Percentiles rank a stretch among this genome's conserved stretches.
These are phyloP conservation scores for Antrodiella citrinella DNA, from an alignment of 768 basidiomycete genomes.

Conservation along the genomic window DNA sequence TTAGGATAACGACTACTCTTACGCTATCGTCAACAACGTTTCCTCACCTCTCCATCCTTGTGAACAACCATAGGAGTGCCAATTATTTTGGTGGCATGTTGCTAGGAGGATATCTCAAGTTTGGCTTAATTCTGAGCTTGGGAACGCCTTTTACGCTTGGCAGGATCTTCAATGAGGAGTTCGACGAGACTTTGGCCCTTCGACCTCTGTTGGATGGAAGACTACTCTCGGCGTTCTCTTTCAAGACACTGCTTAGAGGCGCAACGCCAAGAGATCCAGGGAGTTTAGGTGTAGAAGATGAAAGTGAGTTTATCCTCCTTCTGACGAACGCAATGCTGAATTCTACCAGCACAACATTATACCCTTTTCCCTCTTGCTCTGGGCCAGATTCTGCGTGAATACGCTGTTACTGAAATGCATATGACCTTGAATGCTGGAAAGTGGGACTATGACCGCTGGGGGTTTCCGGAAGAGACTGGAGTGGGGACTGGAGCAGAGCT, in stretches of 20 bases:
- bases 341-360: slow-evolving; percentile 82
- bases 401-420: slow-evolving; percentile 82
- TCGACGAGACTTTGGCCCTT: slow-evolving; percentile 46
- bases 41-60: no score
- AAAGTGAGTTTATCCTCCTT: slow-evolving; percentile 27
- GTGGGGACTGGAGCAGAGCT: slow-evolving; percentile 85
- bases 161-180: slow-evolving; percentile 30
- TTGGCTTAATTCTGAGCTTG: background rate
- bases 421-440: slow-evolving; percentile 86
- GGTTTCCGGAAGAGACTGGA: slow-evolving; percentile 64
- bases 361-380: slow-evolving; percentile 79
- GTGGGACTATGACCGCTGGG: slow-evolving; percentile 86
- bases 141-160: slow-evolving; percentile 3
- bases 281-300: slow-evolving; percentile 37
- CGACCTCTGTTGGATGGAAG: slow-evolving; percentile 74
- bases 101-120: background rate
- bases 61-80: no score
- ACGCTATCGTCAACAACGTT: no score
- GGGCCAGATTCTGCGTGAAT: slow-evolving; percentile 79
- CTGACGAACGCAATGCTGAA: background rate
- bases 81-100: no score
- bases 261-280: slow-evolving; percentile 48
- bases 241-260: slow-evolving; percentile 54
- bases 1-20: no score
- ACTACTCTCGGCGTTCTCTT: slow-evolving; percentile 73